Base-by-base conservation (phyloP, 805 yeast species). In the Saturnispora quitensis region DNA sequence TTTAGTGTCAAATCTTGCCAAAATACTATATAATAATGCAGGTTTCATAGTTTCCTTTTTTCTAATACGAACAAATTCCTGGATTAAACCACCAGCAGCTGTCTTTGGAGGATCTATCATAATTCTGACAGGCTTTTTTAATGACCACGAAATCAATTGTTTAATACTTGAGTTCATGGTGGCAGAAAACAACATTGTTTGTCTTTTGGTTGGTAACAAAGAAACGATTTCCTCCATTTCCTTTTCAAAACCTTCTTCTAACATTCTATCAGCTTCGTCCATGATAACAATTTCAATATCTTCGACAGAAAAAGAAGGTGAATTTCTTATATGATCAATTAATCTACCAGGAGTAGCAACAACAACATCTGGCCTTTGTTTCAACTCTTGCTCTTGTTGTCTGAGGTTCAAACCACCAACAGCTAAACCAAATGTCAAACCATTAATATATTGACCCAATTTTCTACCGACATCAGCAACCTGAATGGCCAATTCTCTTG, bases 191-290 rank as follows among this genome's bases (percentile, higher is more conserved):
- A 93, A 72, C 73, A 93, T 71, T 0, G 97, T 91, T 70, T 93
- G 99, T 67, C 98, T 82, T 69, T 88, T 88, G 48, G 82, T 78
- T 28, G 99, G 99, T 57, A 95, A 74, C 50, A 91, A 73, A 13
- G 86, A 77, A 68, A 93, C 77, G 54, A 93, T 91, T 67, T 93
- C 99, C 18, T 89, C 84, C 58, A 93, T 74, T 69, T 93, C 99
- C 50, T 82, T 88, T 69, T 90, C 97, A 80, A 93, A 93, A 64
- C 99, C 99, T 70, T 93, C 99, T 67, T 93, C 99, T 60, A 93
- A 77, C 98, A 93, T 93, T 73, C 99, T 82, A 76, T 93, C 99
- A 54, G 99, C 99, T 73, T 93, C 99, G 73, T 93, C 99, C 59
- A 93, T 77, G 31, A 93, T 95, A 61, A 93, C 73, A 50, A 93